Base-by-base conservation (phyloP, 768 basidiomycete species). In the Lactarius vividus region DNA sequence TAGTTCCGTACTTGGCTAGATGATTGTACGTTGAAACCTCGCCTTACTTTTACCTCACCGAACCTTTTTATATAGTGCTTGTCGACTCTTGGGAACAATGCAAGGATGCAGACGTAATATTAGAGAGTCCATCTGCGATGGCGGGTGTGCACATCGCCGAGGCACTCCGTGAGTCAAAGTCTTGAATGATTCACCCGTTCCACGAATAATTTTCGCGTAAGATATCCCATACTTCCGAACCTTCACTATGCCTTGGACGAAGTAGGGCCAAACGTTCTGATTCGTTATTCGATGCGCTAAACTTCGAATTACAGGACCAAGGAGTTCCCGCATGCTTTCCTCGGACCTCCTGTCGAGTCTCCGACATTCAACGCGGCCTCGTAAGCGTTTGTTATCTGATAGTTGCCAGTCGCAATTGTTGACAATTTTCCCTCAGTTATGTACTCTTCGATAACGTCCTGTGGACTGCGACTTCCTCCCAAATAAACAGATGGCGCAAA, bases 141-240 rank as follows among this genome's bases (percentile, higher is more conserved):
- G 83, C 85, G 5, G 87, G 88, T 39, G 83, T 88, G 13, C 88
- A 89, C 73, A 88, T 89, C 62, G 86, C 88, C 11, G 88, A 89
- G 74, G 85, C 84, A 8, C 76, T 88, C 18, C 77, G 84, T 83
- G 62, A 57, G 80, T 78, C 28, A 33, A 55, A 6, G 15, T 28
- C 56, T 10, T 31, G 26, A 9, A 49, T 29, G 18, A 20, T 40
- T 63, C 35, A 23, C 39, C 18, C 46, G 18, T 58, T 16, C n/a
- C 68, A 26, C 42, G 9, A 59, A 53, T 44, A 60, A 63, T 61
- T n/a, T 65, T 28, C 18, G 33, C 0, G 20, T 18, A 66, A 80
- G 80, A 79, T 53, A 87, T 88, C 52, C 87, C 88, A 0, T 88
- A 88, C 75, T 86, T 88, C 77, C 76, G 85, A 46, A 80, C 82